A percentile compares a stretch with the other conserved stretches of the same genome.
Conservation (phyloP, 208 protist species). For the Leishmania amazonensis region DNA sequence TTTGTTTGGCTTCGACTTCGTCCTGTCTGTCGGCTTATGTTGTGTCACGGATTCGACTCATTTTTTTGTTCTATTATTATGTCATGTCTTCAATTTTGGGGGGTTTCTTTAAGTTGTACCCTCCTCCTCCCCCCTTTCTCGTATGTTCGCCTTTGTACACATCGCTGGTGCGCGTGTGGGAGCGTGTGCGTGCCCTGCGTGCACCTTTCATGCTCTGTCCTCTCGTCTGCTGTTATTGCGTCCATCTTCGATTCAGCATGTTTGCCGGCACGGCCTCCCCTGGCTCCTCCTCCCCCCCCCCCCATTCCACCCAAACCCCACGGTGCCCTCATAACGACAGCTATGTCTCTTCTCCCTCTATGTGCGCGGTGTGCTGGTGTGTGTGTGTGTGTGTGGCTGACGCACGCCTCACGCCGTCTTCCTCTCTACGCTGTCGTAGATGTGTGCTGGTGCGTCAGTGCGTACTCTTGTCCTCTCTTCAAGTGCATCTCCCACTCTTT, state of each 20-base stretch:
- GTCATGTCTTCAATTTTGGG: no score
- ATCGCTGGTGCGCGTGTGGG: background rate
- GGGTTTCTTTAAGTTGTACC: no score
- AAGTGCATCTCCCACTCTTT: background rate
- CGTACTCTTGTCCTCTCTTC: background rate
- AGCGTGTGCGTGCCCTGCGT: background rate
- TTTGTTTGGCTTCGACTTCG: no score
- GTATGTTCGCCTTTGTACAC: no score
- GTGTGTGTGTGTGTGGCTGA: no score
- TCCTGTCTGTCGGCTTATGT: no score
- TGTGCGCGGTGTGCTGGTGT: no score
- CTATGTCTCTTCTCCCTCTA: background rate
- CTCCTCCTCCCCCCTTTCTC: no score
- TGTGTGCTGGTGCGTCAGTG: background rate
- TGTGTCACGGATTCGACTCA: no score
- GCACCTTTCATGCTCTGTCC: background rate
- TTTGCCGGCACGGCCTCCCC: background rate
- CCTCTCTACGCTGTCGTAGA: background rate
- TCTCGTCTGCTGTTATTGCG: background rate
- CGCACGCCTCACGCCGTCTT: background rate
- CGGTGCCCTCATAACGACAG: background rate
- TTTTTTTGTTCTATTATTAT: no score
- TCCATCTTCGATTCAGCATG: background rate
- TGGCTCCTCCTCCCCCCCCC: background rate
- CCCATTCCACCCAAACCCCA: background rate